These are phyloP conservation scores for Euphorbia peplus DNA, from an alignment of 345 rosid genomes.

Conservation along the genomic window DNA sequence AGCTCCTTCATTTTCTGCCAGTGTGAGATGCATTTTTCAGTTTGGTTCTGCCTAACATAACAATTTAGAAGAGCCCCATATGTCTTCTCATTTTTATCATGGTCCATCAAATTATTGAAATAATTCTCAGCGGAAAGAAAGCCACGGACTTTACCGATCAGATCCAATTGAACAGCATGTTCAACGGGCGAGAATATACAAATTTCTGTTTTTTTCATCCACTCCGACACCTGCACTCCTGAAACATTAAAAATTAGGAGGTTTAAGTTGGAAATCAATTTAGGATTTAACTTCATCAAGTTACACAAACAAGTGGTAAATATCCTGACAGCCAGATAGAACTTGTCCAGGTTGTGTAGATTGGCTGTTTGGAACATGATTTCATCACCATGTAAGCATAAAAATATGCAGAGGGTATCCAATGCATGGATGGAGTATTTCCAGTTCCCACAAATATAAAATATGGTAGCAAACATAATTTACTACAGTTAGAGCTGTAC, in stretches of 20 bases:
- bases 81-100: constrained; percentile 67
- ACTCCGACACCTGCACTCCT: constrained; percentile 62
- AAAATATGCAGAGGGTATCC: too few relatives aligned
- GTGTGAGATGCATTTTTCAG: constrained; percentile 56
- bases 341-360: too few relatives aligned
- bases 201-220: constrained; percentile 62
- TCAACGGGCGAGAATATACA: constrained; percentile 61
- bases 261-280: too few relatives aligned
- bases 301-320: not conserved
- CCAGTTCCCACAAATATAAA: not conserved
- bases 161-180: constrained; percentile 79
- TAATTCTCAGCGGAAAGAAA: constrained; percentile 64
- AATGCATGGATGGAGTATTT: not conserved
- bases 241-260: constrained; percentile 13
- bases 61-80: constrained; percentile 87
- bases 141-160: constrained; percentile 73
- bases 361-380: too few relatives aligned
- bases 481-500: too few relatives aligned
- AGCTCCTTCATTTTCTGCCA: constrained; percentile 69
- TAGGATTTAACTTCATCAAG: not conserved
- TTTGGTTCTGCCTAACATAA: constrained; percentile 60
- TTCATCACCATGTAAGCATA: too few relatives aligned
- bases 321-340: too few relatives aligned
- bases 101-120: constrained; percentile 53
- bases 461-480: not conserved